Evolutionary conservation across 2,329 filamentous ascomycete genomes (phyloP).

Genomic region (Fusarium sterilihyphosum): DNA sequence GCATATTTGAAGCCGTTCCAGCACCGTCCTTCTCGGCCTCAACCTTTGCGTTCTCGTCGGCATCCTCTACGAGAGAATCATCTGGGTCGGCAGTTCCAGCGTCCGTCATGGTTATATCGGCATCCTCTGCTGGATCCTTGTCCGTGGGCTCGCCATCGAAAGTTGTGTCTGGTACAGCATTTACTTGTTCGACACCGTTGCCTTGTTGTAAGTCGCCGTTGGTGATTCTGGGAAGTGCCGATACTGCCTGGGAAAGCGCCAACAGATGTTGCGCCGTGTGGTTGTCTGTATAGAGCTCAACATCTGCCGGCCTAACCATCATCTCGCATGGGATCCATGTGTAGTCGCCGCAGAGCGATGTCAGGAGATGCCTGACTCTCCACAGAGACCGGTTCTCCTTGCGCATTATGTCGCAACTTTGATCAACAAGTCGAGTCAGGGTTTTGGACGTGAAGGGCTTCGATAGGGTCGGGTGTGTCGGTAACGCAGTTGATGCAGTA

Average conservation of each 20-base stretch:
- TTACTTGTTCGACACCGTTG: constrained; percentile 10
- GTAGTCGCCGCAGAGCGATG: constrained; percentile 78
- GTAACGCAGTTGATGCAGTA: constrained; percentile 77
- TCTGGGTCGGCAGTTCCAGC: constrained; percentile 35
- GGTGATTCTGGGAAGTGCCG: constrained; percentile 17
- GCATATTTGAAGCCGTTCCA: constrained; percentile 2
- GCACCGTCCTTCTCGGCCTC: constrained; percentile 4
- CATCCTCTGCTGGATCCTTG: constrained; percentile 31
- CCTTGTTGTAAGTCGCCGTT: constrained; percentile 41
- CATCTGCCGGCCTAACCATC: constrained; percentile 66
- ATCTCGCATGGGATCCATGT: constrained; percentile 71
- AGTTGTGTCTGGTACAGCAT: neutral
- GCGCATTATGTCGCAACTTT: constrained; percentile 76
- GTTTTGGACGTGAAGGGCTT: constrained; percentile 79
- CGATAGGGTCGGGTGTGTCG: constrained; percentile 78
- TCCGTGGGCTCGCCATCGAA: constrained; percentile 8
- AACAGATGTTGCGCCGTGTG: constrained; percentile 53
- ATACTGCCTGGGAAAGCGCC: constrained; percentile 40
- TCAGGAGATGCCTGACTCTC: constrained; percentile 78
- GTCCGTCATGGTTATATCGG: constrained; percentile 48
- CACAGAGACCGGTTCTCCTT: constrained; percentile 79
- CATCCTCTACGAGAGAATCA: constrained; percentile 26
- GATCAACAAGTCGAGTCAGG: constrained; percentile 74
- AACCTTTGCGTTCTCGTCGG: constrained; percentile 12
- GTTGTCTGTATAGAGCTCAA: constrained; percentile 63